A percentile compares a stretch with the other conserved stretches of the same genome.
phyloP scores from a whole-genome alignment of 2,329 filamentous ascomycete species.

The Rhinocladiella similis region DNA sequence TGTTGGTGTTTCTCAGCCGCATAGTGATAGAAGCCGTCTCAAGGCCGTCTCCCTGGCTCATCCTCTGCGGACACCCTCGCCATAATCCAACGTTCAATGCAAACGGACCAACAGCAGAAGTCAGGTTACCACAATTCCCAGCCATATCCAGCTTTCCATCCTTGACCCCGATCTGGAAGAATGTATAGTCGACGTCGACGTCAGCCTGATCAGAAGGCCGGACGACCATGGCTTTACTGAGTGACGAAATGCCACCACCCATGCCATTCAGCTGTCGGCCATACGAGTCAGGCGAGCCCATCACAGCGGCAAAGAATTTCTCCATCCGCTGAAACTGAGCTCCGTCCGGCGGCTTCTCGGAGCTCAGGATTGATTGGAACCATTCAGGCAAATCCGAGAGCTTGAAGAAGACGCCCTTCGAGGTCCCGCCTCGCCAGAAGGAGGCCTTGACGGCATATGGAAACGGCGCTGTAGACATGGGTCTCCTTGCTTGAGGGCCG shows the following conservation, averaged over 20 bases:
- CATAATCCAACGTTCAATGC: constrained; percentile 37
- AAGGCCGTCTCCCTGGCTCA: not conserved
- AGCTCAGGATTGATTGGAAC: constrained; percentile 9
- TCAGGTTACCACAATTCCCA: constrained; percentile 78
- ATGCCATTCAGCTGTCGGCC: constrained; percentile 72
- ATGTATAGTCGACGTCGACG: constrained; percentile 69
- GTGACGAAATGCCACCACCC: constrained; percentile 67
- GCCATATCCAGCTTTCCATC: constrained; percentile 63
- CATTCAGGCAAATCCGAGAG: constrained; percentile 51
- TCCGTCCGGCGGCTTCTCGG: not conserved
- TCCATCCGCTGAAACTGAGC: constrained; percentile 12
- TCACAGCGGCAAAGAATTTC: constrained; percentile 16
- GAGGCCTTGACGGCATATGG: constrained; percentile 41
- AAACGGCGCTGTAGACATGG: constrained; percentile 10
- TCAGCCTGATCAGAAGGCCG: constrained; percentile 49
- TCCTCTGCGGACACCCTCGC: not conserved
- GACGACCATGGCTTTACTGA: constrained; percentile 64
- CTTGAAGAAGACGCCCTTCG: constrained; percentile 63
- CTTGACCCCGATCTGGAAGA: constrained; percentile 67
- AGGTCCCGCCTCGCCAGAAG: constrained; percentile 70
- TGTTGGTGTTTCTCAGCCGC: constrained; percentile 71
- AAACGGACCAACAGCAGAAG: constrained; percentile 64
- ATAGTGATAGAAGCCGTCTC: constrained; percentile 46
- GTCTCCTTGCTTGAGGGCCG: not conserved
- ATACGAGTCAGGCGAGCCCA: constrained; percentile 29